phyloP scores from a whole-genome alignment of 2,329 filamentous ascomycete genomes.

The Penicillium sp. region DNA sequence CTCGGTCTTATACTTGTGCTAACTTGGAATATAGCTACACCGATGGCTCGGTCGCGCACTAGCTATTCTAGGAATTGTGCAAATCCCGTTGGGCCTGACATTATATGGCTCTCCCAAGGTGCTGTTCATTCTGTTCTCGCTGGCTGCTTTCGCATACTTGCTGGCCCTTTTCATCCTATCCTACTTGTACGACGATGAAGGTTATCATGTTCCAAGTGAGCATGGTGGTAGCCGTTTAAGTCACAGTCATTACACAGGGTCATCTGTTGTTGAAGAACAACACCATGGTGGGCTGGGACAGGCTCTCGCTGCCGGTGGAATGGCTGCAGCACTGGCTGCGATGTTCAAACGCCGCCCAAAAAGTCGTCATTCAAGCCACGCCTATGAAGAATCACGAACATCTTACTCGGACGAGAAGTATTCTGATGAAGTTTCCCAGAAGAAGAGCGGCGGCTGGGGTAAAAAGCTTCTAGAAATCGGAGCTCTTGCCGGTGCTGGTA shows the following conservation, averaged over 20 bases:
- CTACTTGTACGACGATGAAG: slow-evolving; percentile 60
- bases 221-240: slow-evolving; percentile 48
- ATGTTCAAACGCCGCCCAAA: slow-evolving; percentile 45
- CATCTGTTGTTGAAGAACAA: slow-evolving; percentile 51
- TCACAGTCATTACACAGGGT: slow-evolving; percentile 56
- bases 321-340: slow-evolving; percentile 59
- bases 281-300: slow-evolving; percentile 49
- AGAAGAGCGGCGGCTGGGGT: slow-evolving; percentile 53
- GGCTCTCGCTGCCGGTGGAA: slow-evolving; percentile 48
- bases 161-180: slow-evolving; percentile 77
- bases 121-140: slow-evolving; percentile 79
- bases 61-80: slow-evolving; percentile 77
- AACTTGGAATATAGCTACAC: slow-evolving; percentile 64
- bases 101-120: slow-evolving; percentile 86
- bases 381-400: slow-evolving; percentile 50
- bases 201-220: slow-evolving; percentile 53
- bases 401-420: slow-evolving; percentile 68
- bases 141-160: slow-evolving; percentile 73
- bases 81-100: slow-evolving; percentile 84
- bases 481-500: slow-evolving; percentile 62
- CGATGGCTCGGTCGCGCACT: slow-evolving; percentile 81
- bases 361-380: slow-evolving; percentile 45
- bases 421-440: slow-evolving; percentile 50
- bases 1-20: neutral
- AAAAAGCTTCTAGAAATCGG: slow-evolving; percentile 61